These are phyloP conservation scores for Torrubiella hemipterigena DNA, from an alignment of 2,329 filamentous ascomycete species.

Conservation along the genomic window DNA sequence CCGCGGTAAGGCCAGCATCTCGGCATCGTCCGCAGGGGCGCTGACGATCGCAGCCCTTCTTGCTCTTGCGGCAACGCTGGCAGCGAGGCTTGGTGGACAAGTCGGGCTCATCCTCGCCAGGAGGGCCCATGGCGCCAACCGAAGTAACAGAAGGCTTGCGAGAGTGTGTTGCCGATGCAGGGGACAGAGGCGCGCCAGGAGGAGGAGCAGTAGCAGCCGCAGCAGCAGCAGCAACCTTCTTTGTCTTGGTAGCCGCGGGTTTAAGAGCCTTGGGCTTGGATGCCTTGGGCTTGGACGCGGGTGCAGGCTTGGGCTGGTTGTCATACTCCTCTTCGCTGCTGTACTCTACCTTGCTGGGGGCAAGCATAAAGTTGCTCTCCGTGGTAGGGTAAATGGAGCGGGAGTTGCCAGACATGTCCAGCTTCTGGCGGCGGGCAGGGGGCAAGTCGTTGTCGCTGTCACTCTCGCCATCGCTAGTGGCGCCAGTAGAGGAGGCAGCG, in stretches of 20 bases:
- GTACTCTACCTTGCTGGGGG: conserved; percentile 24
- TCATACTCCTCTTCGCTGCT: conserved; percentile 20
- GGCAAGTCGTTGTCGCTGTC: conserved; percentile 52
- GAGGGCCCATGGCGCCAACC: conserved; percentile 35
- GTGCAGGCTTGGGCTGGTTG: conserved; percentile 30
- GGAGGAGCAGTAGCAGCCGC: conserved; percentile 20
- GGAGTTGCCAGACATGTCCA: conserved; percentile 28
- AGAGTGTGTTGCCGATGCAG: conserved; percentile 56
- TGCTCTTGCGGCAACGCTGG: conserved; percentile 97
- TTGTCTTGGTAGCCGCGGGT: conserved; percentile 35
- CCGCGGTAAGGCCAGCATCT: conserved; percentile 84
- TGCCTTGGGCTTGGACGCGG: conserved; percentile 28
- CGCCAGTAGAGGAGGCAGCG: conserved; percentile 70
- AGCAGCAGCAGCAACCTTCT: conserved; percentile 32
- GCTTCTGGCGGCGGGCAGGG: conserved; percentile 45
- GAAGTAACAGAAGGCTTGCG: conserved; percentile 68
- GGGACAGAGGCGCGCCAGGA: conserved; percentile 40
- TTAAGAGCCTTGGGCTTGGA: conserved; percentile 25
- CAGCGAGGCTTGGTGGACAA: conserved; percentile 92
- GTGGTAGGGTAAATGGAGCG: conserved; percentile 38
- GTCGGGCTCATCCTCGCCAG: conserved; percentile 82
- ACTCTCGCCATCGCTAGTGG: conserved; percentile 66
- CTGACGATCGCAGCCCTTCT: conserved; percentile 97
- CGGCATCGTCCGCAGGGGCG: conserved; percentile 90
- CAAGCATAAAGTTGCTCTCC: conserved; percentile 38